Evolutionary conservation across 2,329 filamentous ascomycete species (phyloP).

Genomic region (Sporothrix variecibatus): DNA sequence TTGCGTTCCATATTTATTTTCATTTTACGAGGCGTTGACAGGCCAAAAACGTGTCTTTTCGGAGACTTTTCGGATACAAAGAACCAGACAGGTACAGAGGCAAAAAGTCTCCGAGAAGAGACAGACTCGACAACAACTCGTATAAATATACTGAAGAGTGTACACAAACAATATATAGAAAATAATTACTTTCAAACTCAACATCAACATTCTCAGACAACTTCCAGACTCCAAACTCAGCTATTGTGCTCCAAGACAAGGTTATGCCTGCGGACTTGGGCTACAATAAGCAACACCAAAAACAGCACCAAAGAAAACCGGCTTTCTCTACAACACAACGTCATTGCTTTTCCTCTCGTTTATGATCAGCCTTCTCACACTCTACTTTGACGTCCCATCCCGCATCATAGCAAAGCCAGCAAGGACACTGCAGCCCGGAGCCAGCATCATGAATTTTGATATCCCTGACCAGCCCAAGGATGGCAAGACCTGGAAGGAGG

Average conservation of each 20-base stretch:
- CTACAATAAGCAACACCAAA: slow-evolving; percentile 6
- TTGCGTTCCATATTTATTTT: background rate
- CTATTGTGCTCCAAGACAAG: background rate
- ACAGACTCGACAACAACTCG: background rate
- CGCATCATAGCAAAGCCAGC: background rate
- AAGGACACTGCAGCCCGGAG: background rate
- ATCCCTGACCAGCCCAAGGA: slow-evolving; percentile 14
- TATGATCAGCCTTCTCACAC: background rate
- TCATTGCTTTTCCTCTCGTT: background rate
- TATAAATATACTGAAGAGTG: background rate
- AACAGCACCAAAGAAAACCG: background rate
- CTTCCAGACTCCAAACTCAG: background rate
- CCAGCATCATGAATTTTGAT: background rate
- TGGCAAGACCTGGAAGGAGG: slow-evolving; percentile 27
- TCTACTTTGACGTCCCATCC: background rate
- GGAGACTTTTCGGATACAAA: slow-evolving; percentile 25
- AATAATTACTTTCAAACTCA: background rate
- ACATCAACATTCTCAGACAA: background rate
- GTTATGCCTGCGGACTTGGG: slow-evolving; percentile 1
- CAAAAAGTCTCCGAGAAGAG: slow-evolving; percentile 1
- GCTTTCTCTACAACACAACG: background rate
- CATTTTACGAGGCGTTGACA: background rate
- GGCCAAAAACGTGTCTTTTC: background rate
- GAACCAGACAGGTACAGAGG: background rate
- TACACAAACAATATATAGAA: no score